phyloP scores from a whole-genome alignment of 495 filamentous ascomycete species.

The Trichocladium uniseriatum region DNA sequence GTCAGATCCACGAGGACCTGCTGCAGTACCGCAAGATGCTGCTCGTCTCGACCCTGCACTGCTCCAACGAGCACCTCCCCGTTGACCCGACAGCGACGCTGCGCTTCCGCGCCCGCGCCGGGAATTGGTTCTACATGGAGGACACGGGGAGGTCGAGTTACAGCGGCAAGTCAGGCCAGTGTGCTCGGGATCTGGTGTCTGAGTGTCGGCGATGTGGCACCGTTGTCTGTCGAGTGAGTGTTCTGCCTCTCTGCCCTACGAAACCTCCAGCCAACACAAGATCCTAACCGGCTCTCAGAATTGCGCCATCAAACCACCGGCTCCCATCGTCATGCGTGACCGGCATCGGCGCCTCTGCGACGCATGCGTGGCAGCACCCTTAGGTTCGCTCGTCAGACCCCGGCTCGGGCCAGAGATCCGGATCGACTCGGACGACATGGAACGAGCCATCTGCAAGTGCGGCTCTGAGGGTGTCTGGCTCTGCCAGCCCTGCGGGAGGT shows the following conservation, averaged over 20 bases:
- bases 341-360: slow-evolving; percentile 73
- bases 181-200: slow-evolving; percentile 75
- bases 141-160: slow-evolving; percentile 23
- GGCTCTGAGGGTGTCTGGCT: slow-evolving; percentile 57
- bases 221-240: slow-evolving; percentile 66
- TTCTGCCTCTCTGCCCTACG: no score
- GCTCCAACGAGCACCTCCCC: slow-evolving; percentile 55
- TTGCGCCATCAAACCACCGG: slow-evolving; percentile 70
- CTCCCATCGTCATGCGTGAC: slow-evolving; percentile 47
- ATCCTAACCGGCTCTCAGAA: slow-evolving; percentile 49
- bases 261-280: no score
- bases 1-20: slow-evolving; percentile 64
- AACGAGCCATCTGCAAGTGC: slow-evolving; percentile 61
- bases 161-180: slow-evolving; percentile 60
- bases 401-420: slow-evolving; percentile 18
- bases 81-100: slow-evolving; percentile 40
- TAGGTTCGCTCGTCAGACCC: slow-evolving; percentile 37
- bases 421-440: slow-evolving; percentile 35
- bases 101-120: slow-evolving; percentile 41
- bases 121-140: slow-evolving; percentile 45
- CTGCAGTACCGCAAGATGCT: slow-evolving; percentile 66
- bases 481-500: slow-evolving; percentile 67
- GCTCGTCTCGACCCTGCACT: slow-evolving; percentile 63
- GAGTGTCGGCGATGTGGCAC: slow-evolving; percentile 70
- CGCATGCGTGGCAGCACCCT: slow-evolving; percentile 57